Percentiles rank a stretch among this genome's conserved stretches.
phyloP scores from a whole-genome alignment of 306 rosid species.

The Quercus variabilis region DNA sequence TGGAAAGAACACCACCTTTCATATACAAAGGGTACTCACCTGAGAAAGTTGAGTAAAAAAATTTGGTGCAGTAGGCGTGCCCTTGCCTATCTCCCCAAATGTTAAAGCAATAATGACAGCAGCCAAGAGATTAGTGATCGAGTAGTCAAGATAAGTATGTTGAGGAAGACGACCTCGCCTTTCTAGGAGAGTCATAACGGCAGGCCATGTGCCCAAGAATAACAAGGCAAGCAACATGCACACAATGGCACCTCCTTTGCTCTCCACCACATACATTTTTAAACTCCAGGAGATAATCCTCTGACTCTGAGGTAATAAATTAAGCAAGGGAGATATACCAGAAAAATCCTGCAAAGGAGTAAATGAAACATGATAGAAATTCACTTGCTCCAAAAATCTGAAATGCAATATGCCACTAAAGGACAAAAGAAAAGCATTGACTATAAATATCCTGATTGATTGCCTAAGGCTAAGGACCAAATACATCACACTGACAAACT shows the following conservation, averaged over 20 bases:
- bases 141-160: slow-evolving; percentile 87
- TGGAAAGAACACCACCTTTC: not conserved
- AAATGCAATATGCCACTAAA: not conserved
- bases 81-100: slow-evolving; percentile 69
- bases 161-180: slow-evolving; percentile 96
- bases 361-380: not conserved
- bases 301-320: slow-evolving; percentile 34
- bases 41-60: slow-evolving; percentile 71
- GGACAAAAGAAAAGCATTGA: not conserved
- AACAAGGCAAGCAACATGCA: slow-evolving; percentile 76
- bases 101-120: slow-evolving; percentile 84
- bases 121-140: slow-evolving; percentile 77
- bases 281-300: slow-evolving; percentile 23
- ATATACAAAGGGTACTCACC: slow-evolving; percentile 28
- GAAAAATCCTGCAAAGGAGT: slow-evolving; percentile 40
- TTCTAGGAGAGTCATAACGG: slow-evolving; percentile 67
- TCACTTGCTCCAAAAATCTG: not conserved
- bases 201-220: slow-evolving; percentile 95
- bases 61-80: slow-evolving; percentile 50
- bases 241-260: slow-evolving; percentile 81
- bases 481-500: not conserved
- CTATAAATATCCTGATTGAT: not conserved
- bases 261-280: slow-evolving; percentile 79
- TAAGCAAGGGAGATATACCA: slow-evolving; percentile 21
- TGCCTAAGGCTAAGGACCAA: not conserved